phyloP scores from a whole-genome alignment of 2,329 filamentous ascomycete genomes.

The Pestalotiopsis sp. region DNA sequence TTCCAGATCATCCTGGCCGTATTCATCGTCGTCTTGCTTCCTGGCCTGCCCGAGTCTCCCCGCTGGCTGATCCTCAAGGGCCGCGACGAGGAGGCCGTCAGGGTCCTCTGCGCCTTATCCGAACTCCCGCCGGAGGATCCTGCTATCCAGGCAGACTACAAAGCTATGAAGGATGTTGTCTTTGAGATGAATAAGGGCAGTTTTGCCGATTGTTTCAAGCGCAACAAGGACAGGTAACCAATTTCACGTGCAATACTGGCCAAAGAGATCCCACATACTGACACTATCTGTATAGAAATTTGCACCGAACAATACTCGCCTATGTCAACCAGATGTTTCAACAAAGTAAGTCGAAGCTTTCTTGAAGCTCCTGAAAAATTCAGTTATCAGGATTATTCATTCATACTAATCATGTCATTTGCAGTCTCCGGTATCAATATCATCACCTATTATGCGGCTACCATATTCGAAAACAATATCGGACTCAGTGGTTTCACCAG shows the following conservation, averaged over 20 bases:
- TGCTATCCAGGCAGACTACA: conserved; percentile 2
- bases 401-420: conserved; percentile 11
- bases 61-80: conserved; percentile 12
- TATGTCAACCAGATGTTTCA: conserved; percentile 13
- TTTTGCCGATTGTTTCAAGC: conserved; percentile 9
- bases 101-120: conserved; percentile 7
- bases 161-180: conserved; percentile 9
- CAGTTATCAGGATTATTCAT: no score
- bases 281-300: background rate
- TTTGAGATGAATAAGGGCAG: conserved; percentile 3
- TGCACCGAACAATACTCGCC: conserved; percentile 1
- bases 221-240: conserved; percentile 3
- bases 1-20: conserved; percentile 10
- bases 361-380: no score
- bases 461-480: conserved; percentile 43
- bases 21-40: conserved; percentile 3
- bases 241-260: background rate
- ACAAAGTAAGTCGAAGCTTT: background rate
- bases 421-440: conserved; percentile 23
- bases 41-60: conserved; percentile 6
- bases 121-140: conserved; percentile 3
- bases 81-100: conserved; percentile 5
- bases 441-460: conserved; percentile 13
- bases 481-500: conserved; percentile 48
- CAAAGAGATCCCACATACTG: background rate